These are phyloP conservation scores for Ascochyta koolunga DNA, from an alignment of 2,329 filamentous ascomycete genomes.

Conservation along the genomic window DNA sequence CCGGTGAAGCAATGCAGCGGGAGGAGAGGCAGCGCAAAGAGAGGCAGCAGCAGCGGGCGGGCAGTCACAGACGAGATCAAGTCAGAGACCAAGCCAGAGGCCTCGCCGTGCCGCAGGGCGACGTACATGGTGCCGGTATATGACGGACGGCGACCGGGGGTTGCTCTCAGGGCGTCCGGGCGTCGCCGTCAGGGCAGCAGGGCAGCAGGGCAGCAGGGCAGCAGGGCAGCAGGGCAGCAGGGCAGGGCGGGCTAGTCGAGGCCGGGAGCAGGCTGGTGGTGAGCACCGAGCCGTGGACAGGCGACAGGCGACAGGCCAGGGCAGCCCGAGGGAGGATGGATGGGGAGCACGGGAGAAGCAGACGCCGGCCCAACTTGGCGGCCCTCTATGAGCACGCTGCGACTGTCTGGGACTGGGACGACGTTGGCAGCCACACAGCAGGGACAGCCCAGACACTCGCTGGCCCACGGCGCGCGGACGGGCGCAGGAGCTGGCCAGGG, in stretches of 20 bases:
- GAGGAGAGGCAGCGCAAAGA: constrained; percentile 10
- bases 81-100: constrained; percentile 7
- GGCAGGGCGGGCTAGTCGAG: too few relatives aligned
- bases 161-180: not conserved
- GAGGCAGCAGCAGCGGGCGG: constrained; percentile 12
- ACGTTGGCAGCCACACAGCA: constrained; percentile 17
- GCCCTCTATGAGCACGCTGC: too few relatives aligned
- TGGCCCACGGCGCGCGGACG: constrained; percentile 15
- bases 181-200: not conserved
- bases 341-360: not conserved
- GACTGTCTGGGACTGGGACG: not conserved
- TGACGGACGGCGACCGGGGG: constrained; percentile 3
- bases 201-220: too few relatives aligned
- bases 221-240: too few relatives aligned
- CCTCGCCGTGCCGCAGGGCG: constrained; percentile 32
- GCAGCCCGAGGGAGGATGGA: not conserved
- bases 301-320: too few relatives aligned
- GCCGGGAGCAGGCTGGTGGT: constrained; percentile 4
- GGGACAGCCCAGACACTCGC: constrained; percentile 20
- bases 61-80: constrained; percentile 2
- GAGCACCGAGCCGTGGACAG: too few relatives aligned
- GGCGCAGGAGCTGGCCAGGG: constrained; percentile 23
- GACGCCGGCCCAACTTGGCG: constrained; percentile 8
- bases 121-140: constrained; percentile 42
- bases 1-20: constrained; percentile 8